phyloP scores from a whole-genome alignment of 805 yeast genomes.

The Teunomyces cretensis region DNA sequence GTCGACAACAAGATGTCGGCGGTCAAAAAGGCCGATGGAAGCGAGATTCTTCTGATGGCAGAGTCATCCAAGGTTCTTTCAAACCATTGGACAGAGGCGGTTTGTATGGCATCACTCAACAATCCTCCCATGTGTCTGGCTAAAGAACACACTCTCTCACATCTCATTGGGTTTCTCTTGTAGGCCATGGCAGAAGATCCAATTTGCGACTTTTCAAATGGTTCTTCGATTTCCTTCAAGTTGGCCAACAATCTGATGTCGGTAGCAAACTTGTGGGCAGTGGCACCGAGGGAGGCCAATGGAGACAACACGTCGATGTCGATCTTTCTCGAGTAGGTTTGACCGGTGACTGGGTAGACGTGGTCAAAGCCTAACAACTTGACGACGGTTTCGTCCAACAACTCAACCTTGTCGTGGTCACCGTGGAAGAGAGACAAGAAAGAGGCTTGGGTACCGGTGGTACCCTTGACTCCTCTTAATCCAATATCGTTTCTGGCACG shows the following conservation, averaged over 20 bases:
- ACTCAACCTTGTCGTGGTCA: conserved; percentile 94
- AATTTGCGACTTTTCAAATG: conserved; percentile 97
- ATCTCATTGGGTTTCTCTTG: conserved; percentile 99
- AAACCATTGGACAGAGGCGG: conserved; percentile 98
- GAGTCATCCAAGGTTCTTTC: conserved; percentile 98
- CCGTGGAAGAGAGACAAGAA: conserved; percentile 95
- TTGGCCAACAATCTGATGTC: conserved; percentile 94
- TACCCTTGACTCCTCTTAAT: conserved; percentile 97
- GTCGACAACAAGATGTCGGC: conserved; percentile 92
- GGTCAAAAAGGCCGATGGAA: conserved; percentile 95
- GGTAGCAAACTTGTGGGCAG: conserved; percentile 97
- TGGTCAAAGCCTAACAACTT: conserved; percentile 90
- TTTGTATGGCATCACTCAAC: conserved; percentile 90
- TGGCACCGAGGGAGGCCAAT: conserved; percentile 89
- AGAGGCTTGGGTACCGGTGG: conserved; percentile 98
- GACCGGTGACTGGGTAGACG: conserved; percentile 98
- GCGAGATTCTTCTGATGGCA: conserved; percentile 94
- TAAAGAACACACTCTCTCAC: conserved; percentile 97
- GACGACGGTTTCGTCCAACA: conserved; percentile 85
- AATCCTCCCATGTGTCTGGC: conserved; percentile 93
- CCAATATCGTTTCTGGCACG: conserved; percentile 97
- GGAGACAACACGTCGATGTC: conserved; percentile 94
- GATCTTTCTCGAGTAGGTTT: conserved; percentile 97
- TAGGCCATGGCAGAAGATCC: conserved; percentile 99
- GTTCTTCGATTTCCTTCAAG: conserved; percentile 96